Evolutionary conservation across 768 basidiomycete genomes (phyloP), one percentile per base, ranked within the genome.

Genomic region (Lactarius evosmus): DNA sequence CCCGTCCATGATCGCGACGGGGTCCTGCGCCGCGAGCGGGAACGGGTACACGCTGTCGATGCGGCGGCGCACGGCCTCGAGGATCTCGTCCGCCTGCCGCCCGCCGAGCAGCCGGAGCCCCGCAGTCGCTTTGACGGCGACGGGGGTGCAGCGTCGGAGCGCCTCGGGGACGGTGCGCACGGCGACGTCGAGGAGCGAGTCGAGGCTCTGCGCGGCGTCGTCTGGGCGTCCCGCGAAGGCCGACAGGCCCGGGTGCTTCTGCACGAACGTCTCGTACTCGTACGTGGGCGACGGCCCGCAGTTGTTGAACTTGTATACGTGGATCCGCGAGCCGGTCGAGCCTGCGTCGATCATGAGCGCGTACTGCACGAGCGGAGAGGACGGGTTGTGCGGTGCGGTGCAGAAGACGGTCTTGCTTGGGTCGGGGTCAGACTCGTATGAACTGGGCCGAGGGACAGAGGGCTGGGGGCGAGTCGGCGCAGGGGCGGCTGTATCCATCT

Each of bases 311-410:
- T 97, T 98, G 87, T 98, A 99, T 34, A 98, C 83, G 80, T 99
- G 97, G 71, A 98, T 95, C 19, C 97, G 85, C 0, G 95, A 97
- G 22, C 96, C 97, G 0, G 95, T 97, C 19, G 95, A 98, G 27
- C 97, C 97, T 0, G 97, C 96, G 74, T 99, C 97, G 77, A 98
- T 91, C 87, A 98, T 97, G 70, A 98, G 83, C 0, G 93, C 95
- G 74, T 91, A 99, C 73, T 94, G 93, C 14, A 96, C 88, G 62
- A 96, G 79, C 0, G 82, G 81, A 55, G 78, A 71, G 57, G 74
- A 70, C 1, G 80, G 69, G 16, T 75, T 75, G 73, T 85, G 75
- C 0, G 93, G 83, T 0, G 74, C 60, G 0, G 81, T 81, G 77
- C 95, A 98, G 76, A 86, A 77, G 0, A 86, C 83, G 0, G 93